phyloP scores from a whole-genome alignment of 176 grass and related monocot genomes.

The Paspalum vaginatum region DNA sequence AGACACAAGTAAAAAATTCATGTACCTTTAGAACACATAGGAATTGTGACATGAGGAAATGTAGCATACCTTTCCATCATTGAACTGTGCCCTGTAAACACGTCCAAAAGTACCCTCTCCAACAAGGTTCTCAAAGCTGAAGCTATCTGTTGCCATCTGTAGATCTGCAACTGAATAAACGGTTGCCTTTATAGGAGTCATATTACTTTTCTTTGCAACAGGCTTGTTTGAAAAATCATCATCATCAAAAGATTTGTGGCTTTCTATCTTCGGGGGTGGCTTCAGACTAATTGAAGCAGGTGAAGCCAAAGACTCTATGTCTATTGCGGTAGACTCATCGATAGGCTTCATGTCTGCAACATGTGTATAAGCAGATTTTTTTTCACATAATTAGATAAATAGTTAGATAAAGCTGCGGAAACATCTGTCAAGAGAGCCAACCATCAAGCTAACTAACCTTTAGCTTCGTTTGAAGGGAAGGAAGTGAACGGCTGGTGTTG shows the following conservation, averaged over 20 bases:
- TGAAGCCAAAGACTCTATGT: slow-evolving; percentile 55
- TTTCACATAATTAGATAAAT: neutral
- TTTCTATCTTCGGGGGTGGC: slow-evolving; percentile 78
- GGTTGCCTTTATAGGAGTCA: slow-evolving; percentile 63
- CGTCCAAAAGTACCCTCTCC: slow-evolving; percentile 95
- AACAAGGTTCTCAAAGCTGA: slow-evolving; percentile 80
- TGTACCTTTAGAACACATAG: slow-evolving; percentile 16
- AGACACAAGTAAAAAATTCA: slow-evolving; percentile 21
- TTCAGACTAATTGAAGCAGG: slow-evolving; percentile 62
- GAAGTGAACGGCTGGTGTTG: slow-evolving; percentile 75
- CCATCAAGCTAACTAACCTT: slow-evolving; percentile 53
- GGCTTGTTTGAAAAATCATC: slow-evolving; percentile 76
- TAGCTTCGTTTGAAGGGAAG: slow-evolving; percentile 68
- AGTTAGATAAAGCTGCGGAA: slow-evolving; percentile 22
- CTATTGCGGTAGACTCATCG: slow-evolving; percentile 50
- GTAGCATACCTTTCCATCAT: slow-evolving; percentile 78
- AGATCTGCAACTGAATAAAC: slow-evolving; percentile 96
- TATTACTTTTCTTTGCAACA: slow-evolving; percentile 54
- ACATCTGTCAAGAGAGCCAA: slow-evolving; percentile 14
- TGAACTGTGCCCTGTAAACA: slow-evolving; percentile 87
- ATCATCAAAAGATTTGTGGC: slow-evolving; percentile 74
- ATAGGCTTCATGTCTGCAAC: slow-evolving; percentile 66
- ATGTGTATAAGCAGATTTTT: slow-evolving; percentile 26
- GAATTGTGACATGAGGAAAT: neutral
- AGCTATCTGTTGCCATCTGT: slow-evolving; percentile 95